Evolutionary conservation across 169 alveolate species (phyloP), one percentile per base, ranked within the genome.

Genomic region (Plasmodium malariae): DNA sequence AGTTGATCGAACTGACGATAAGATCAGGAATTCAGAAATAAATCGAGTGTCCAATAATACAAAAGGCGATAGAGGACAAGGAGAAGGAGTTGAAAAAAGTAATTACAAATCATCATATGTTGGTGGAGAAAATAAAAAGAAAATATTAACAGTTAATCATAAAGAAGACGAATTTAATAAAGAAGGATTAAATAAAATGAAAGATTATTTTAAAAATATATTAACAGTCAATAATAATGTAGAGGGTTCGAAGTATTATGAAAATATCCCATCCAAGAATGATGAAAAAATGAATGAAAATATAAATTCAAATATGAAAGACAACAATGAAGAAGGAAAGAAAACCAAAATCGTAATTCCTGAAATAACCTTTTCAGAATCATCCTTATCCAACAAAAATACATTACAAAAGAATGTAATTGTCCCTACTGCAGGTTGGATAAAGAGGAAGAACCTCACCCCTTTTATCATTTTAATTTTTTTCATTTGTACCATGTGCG

Each of bases 281-380:
- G 62, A 74, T 17, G 32, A 40, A 1, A 74, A 59, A 74, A 49
- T 2, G 26, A n/a, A n/a, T n/a, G n/a, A n/a, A n/a, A 17, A 40
- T 40, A 48, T 21, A 28, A 59, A 59, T 60, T n/a, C 36, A 59
- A 74, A 74, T 65, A 12, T 14, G 43, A 65, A 43, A 14, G 62
- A 40, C 1, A 28, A 63, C 14, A 36, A 65, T 65, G 34, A 45
- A 7, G 51, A 80, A 1, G 80, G 67, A 5, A 51, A 65, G 43
- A 49, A 67, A 67, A 80, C 21, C 12, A 80, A 80, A 63, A 43
- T 28, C 11, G 83, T 67, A 24, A 80, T 80, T 34, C 83, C 78
- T 12, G 45, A 67, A 54, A 80, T 80, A 51, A 80, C 90, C n/a
- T 80, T 80, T 55, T 65, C 78, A 4, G 83, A 80, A 43, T n/a